Conservation (phyloP, 306 rosid species). For the Vicia villosa region DNA sequence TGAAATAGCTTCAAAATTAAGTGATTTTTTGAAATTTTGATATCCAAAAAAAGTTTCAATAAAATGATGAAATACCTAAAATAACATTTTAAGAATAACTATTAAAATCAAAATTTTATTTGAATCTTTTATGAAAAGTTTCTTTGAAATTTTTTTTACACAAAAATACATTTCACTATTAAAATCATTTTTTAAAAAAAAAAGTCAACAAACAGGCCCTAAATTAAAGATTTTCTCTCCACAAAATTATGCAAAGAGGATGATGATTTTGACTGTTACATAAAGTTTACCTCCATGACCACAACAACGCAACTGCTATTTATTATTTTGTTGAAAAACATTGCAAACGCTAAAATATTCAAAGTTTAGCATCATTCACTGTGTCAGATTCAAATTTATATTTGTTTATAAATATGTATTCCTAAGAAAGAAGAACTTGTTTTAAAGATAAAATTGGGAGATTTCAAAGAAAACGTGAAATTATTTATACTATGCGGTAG, state of each 20-base stretch:
- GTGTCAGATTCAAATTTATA: constrained; percentile 31
- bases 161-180: too few relatives aligned
- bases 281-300: constrained; percentile 17
- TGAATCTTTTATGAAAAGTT: too few relatives aligned
- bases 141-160: too few relatives aligned
- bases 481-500: constrained; percentile 14
- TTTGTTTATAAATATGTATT: constrained; percentile 6
- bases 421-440: constrained; percentile 18
- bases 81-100: too few relatives aligned
- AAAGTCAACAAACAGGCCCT: too few relatives aligned
- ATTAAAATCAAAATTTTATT: too few relatives aligned
- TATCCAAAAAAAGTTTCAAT: too few relatives aligned
- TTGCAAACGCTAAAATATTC: neutral
- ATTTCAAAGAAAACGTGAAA: constrained; percentile 29
- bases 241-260: constrained; percentile 16
- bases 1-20: too few relatives aligned
- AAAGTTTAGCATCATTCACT: constrained; percentile 28
- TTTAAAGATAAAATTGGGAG: constrained; percentile 16
- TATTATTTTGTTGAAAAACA: too few relatives aligned
- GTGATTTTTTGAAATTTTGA: too few relatives aligned
- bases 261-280: constrained; percentile 16
- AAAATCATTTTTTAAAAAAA: too few relatives aligned
- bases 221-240: neutral
- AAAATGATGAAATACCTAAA: too few relatives aligned
- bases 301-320: constrained; percentile 2